A percentile compares a stretch with the other conserved stretches of the same genome.
Evolutionary conservation across 2,329 filamentous ascomycete species (phyloP).

Genomic region (Colletotrichum euphorbiae): DNA sequence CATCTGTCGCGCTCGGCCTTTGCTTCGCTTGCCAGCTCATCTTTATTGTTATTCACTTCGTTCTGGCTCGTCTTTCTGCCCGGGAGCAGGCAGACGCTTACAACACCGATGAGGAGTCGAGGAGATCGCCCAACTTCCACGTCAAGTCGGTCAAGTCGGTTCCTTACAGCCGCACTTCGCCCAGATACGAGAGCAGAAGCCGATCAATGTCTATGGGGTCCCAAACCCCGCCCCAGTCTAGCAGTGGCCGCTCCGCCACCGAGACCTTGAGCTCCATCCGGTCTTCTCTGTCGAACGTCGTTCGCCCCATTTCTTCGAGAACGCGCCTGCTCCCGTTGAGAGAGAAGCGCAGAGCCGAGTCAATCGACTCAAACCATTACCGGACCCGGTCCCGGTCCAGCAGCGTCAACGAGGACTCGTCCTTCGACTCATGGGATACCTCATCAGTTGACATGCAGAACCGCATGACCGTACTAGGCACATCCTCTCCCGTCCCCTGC

Average conservation of each 20-base stretch:
- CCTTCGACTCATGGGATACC: constrained; percentile 82
- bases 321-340: constrained; percentile 62
- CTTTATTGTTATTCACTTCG: constrained; percentile 60
- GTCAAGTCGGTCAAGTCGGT: constrained; percentile 67
- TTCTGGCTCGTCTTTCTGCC: constrained; percentile 50
- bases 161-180: constrained; percentile 61
- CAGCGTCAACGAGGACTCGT: constrained; percentile 62
- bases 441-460: constrained; percentile 73
- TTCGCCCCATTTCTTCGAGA: constrained; percentile 68
- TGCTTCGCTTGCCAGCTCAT: constrained; percentile 60
- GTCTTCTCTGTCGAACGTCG: constrained; percentile 59
- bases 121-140: constrained; percentile 48
- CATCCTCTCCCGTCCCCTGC: constrained; percentile 57
- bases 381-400: constrained; percentile 49
- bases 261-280: constrained; percentile 61
- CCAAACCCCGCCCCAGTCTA: constrained; percentile 58
- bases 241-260: constrained; percentile 57
- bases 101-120: constrained; percentile 49
- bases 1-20: constrained; percentile 58
- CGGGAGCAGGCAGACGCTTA: constrained; percentile 46
- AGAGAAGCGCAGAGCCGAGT: constrained; percentile 58
- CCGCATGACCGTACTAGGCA: constrained; percentile 67
- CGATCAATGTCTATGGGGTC: constrained; percentile 50
- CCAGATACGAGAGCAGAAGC: constrained; percentile 38
- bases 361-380: constrained; percentile 59